phyloP scores from a whole-genome alignment of 176 grass and related monocot genomes.

The Musa schizocarpa region DNA sequence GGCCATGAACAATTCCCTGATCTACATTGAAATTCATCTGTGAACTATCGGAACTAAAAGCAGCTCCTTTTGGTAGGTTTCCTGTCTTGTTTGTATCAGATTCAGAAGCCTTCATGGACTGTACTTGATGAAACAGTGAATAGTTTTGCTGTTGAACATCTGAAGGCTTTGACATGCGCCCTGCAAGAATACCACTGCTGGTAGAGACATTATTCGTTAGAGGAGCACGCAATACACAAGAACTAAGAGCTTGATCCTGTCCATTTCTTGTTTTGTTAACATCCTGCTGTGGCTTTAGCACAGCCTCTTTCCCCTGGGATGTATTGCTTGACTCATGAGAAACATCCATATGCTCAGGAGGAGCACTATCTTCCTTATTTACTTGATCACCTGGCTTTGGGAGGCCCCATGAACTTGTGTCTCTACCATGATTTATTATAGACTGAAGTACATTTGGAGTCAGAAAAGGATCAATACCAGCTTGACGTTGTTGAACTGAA shows the following conservation, averaged over 20 bases:
- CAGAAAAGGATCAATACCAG: constrained; percentile 11
- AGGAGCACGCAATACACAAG: constrained; percentile 34
- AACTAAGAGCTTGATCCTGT: constrained; percentile 34
- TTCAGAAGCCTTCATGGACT: constrained; percentile 52
- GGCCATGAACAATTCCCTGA: constrained; percentile 52
- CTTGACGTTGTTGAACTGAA: constrained; percentile 21
- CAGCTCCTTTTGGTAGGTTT: constrained; percentile 48
- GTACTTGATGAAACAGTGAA: constrained; percentile 74
- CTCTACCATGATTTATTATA: constrained; percentile 19
- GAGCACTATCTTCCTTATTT: constrained; percentile 10
- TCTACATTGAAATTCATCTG: constrained; percentile 53
- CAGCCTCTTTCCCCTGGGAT: constrained; percentile 37
- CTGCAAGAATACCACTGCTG: constrained; percentile 41
- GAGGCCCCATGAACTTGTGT: constrained; percentile 5
- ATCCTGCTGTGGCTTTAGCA: constrained; percentile 47
- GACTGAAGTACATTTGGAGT: constrained; percentile 20
- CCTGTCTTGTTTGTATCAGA: constrained; percentile 49
- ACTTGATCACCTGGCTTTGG: constrained; percentile 12
- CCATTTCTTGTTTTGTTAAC: constrained; percentile 30
- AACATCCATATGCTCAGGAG: constrained; percentile 28
- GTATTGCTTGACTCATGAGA: constrained; percentile 28
- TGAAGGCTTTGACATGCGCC: constrained; percentile 38
- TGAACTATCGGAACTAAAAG: constrained; percentile 42
- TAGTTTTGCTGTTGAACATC: constrained; percentile 68
- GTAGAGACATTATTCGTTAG: constrained; percentile 20